Evolutionary conservation across 2,329 filamentous ascomycete species (phyloP).

Genomic region (Colletotrichum sp.): DNA sequence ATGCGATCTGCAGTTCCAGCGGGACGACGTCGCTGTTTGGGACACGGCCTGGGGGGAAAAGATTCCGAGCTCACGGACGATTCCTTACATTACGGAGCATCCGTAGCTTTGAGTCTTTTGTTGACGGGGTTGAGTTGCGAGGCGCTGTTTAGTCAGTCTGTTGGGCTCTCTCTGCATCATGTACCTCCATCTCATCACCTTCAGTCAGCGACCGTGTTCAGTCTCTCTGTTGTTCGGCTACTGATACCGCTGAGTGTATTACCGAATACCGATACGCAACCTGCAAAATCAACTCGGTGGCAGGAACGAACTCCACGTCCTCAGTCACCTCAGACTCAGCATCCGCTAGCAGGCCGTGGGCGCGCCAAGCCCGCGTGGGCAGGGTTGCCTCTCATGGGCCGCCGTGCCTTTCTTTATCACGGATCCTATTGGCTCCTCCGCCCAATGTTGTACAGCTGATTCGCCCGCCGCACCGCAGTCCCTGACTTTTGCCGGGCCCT

Average conservation of each 20-base stretch:
- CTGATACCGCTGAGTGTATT: not conserved
- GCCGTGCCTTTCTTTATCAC: not conserved
- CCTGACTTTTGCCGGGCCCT: not conserved
- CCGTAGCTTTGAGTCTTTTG: not conserved
- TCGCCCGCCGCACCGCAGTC: not conserved
- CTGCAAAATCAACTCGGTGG: not conserved
- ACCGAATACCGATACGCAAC: too few relatives aligned
- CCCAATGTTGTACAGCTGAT: slow-evolving; percentile 17
- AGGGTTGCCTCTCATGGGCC: not conserved
- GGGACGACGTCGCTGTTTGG: not conserved
- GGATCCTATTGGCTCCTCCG: not conserved
- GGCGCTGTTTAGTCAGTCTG: not conserved
- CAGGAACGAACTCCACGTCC: not conserved
- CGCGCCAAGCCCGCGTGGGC: not conserved
- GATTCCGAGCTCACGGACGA: not conserved
- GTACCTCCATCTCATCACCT: not conserved
- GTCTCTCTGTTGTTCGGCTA: not conserved
- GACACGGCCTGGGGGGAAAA: not conserved
- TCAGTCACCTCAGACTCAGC: not conserved
- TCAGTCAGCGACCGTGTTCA: not conserved
- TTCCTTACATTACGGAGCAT: not conserved
- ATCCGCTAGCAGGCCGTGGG: not conserved
- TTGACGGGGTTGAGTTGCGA: not conserved
- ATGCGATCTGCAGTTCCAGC: slow-evolving; percentile 15
- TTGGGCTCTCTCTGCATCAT: not conserved